phyloP scores from a whole-genome alignment of 1,284 basidiomycete species.

The Coniferiporia sulphurascens region DNA sequence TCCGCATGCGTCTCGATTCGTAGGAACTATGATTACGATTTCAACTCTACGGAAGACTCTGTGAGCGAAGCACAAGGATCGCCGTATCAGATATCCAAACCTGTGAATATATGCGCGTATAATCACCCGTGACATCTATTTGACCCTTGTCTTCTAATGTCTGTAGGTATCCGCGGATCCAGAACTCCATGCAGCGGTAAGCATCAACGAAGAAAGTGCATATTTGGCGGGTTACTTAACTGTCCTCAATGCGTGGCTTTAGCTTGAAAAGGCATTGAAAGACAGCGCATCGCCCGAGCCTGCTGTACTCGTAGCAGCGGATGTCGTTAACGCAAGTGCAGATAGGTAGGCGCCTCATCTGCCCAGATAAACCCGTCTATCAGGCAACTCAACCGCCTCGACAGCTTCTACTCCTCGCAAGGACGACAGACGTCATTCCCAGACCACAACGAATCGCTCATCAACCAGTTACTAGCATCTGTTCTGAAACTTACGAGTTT shows the following conservation, averaged over 20 bases:
- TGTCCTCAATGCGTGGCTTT: not conserved
- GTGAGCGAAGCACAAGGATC: conserved; percentile 31
- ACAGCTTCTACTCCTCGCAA: conserved; percentile 81
- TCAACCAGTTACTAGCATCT: conserved; percentile 47
- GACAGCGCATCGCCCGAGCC: conserved; percentile 32
- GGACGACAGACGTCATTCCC: conserved; percentile 76
- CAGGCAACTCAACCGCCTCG: conserved; percentile 4
- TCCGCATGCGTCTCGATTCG: conserved; percentile 60
- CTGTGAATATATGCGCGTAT: conserved; percentile 37
- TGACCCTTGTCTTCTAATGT: conserved; percentile 7
- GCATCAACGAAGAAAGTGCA: conserved; percentile 17
- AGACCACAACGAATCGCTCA: conserved; percentile 66
- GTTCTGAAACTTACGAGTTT: conserved; percentile 56
- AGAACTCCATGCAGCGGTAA: conserved; percentile 45
- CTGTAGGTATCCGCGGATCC: conserved; percentile 50
- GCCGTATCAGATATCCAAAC: conserved; percentile 69
- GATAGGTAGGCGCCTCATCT: conserved; percentile 50
- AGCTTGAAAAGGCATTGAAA: conserved; percentile 37
- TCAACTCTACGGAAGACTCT: conserved; percentile 36
- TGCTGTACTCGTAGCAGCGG: conserved; percentile 36
- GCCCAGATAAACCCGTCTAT: conserved; percentile 8
- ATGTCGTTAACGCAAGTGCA: conserved; percentile 65
- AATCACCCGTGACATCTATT: not conserved
- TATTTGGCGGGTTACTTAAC: no score
- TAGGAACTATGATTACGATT: conserved; percentile 78